Conservation (phyloP, 2,329 filamentous ascomycete species). For the Hypoxylon rubiginosum region DNA sequence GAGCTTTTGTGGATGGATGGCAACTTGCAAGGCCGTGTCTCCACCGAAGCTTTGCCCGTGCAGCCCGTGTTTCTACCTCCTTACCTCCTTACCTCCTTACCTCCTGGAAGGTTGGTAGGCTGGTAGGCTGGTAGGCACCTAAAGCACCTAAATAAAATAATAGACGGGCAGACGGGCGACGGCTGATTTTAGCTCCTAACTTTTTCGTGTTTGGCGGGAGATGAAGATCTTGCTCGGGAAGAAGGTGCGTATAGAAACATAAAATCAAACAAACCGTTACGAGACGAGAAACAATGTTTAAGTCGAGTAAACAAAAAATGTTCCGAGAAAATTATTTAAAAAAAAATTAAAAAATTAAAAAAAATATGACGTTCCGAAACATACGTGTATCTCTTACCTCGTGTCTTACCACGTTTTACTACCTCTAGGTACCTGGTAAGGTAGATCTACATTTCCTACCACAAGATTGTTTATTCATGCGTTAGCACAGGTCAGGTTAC, state of each 20-base stretch:
- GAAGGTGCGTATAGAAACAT: neutral
- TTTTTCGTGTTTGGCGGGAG: neutral
- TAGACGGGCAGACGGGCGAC: no score
- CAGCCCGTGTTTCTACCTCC: slow-evolving; percentile 15
- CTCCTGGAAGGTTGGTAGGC: neutral
- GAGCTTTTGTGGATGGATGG: slow-evolving; percentile 16
- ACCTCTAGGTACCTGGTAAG: no score
- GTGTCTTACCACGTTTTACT: slow-evolving; percentile 12
- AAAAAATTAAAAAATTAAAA: no score
- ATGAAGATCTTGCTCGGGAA: neutral
- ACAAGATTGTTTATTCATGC: slow-evolving; percentile 40
- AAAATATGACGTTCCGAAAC: slow-evolving; percentile 28
- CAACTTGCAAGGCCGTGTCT: slow-evolving; percentile 18
- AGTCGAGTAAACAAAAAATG: neutral
- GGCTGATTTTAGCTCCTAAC: no score
- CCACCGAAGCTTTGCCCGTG: slow-evolving; percentile 19
- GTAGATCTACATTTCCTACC: slow-evolving; percentile 20
- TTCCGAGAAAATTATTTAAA: neutral
- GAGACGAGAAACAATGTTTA: slow-evolving; percentile 26
- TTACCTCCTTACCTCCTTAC: no score
- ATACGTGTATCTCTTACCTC: slow-evolving; percentile 25
- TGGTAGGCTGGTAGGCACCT: no score
- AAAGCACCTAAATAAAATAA: no score
- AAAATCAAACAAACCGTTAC: slow-evolving; percentile 17
- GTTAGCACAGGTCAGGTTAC: slow-evolving; percentile 9